Evolutionary conservation across 106 monocot genomes (phyloP).

Genomic region (Platanthera guangdongensis): DNA sequence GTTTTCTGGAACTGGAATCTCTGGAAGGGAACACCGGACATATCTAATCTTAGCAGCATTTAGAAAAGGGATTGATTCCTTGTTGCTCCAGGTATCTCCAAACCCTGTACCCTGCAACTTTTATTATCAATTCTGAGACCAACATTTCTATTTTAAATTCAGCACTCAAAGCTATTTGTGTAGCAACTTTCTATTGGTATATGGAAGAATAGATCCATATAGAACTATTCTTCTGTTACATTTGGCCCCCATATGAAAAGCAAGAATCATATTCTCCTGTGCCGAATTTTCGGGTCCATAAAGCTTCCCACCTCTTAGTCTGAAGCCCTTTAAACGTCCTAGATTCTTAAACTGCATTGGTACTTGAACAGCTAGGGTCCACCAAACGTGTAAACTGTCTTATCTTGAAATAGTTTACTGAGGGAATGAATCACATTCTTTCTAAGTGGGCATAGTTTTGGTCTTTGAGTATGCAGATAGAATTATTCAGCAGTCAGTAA

Average conservation of each 20-base stretch:
- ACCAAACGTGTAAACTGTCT: neutral
- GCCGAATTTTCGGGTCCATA: conserved; percentile 13
- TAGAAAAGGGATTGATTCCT: conserved; percentile 31
- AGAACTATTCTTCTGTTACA: conserved; percentile 12
- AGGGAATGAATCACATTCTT: neutral
- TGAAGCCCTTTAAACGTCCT: neutral
- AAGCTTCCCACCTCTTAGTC: neutral
- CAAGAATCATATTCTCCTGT: conserved; percentile 25
- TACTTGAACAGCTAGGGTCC: neutral
- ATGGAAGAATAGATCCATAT: conserved; percentile 28
- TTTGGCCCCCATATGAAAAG: conserved; percentile 21
- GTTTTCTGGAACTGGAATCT: conserved; percentile 38
- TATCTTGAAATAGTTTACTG: neutral
- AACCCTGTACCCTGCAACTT: conserved; percentile 16
- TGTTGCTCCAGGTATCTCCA: conserved; percentile 39
- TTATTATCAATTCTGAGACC: conserved; percentile 21
- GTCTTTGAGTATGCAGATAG: neutral
- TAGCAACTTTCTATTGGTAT: conserved; percentile 28
- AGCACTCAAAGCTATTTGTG: conserved; percentile 15
- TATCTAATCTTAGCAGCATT: conserved; percentile 27
- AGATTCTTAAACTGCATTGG: neutral
- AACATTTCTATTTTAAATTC: conserved; percentile 38
- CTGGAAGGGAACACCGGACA: conserved; percentile 25
- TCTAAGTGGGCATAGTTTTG: neutral
- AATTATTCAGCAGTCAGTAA: neutral